phyloP scores from a whole-genome alignment of 1,284 basidiomycete genomes.

The Cystobasidium sp. region DNA sequence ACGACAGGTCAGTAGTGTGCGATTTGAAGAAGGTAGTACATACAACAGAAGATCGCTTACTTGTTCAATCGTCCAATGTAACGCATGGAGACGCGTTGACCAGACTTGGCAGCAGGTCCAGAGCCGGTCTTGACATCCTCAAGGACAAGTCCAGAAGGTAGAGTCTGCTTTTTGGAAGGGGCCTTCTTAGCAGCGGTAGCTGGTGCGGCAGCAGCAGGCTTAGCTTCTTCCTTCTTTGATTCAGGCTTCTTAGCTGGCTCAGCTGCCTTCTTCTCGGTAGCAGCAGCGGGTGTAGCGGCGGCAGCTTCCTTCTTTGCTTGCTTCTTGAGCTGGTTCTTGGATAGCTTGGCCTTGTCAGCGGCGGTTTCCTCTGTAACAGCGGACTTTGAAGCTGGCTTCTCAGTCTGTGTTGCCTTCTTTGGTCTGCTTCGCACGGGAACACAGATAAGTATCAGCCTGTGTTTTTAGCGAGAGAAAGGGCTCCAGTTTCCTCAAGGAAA shows the following conservation, averaged over 20 bases:
- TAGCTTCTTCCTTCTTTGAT: constrained; percentile 60
- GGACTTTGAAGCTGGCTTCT: constrained; percentile 48
- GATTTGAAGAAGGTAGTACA: not conserved
- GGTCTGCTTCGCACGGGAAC: constrained; percentile 42
- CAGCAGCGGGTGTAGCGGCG: constrained; percentile 57
- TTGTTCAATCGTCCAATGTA: constrained; percentile 68
- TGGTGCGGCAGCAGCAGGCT: constrained; percentile 54
- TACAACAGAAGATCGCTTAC: not conserved
- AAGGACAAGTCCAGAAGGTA: constrained; percentile 75
- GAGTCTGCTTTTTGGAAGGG: constrained; percentile 56
- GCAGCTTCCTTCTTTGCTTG: constrained; percentile 71
- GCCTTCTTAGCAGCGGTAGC: constrained; percentile 52
- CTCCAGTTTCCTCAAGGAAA: not conserved
- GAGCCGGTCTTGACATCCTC: constrained; percentile 76
- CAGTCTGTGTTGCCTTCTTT: constrained; percentile 53
- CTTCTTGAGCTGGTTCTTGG: constrained; percentile 57
- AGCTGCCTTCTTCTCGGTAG: constrained; percentile 54
- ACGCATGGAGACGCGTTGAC: constrained; percentile 80
- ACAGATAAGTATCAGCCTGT: not conserved
- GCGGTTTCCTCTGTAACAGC: constrained; percentile 42
- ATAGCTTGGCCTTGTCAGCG: constrained; percentile 50
- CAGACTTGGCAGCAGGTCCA: constrained; percentile 81
- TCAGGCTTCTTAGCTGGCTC: constrained; percentile 48
- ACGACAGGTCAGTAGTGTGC: not conserved
- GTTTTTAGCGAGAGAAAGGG: too few relatives aligned